A percentile compares a stretch with the other conserved stretches of the same genome.
Conservation (phyloP, 257 asterid species). For the Petunia secreta region DNA sequence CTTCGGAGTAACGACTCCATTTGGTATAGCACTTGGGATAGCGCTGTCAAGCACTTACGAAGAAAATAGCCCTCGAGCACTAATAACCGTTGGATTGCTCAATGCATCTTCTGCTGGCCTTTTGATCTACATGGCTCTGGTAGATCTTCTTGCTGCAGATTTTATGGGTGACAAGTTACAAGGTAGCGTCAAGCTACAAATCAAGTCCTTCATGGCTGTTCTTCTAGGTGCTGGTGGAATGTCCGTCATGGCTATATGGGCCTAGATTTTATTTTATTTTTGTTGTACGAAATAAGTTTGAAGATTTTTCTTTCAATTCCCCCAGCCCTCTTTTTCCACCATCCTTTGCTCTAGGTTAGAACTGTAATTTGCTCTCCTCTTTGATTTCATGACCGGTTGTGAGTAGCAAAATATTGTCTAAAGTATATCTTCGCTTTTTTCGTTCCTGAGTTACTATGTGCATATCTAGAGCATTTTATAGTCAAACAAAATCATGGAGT, state of each 20-base stretch:
- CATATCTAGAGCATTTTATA: not conserved
- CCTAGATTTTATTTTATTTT: conserved; percentile 9
- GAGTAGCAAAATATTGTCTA: not conserved
- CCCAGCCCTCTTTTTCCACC: not conserved
- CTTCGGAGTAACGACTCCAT: conserved; percentile 58
- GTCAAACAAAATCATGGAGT: not conserved
- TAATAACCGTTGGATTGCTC: conserved; percentile 57
- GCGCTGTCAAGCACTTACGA: conserved; percentile 45
- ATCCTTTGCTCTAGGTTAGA: not conserved
- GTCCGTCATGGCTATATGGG: conserved; percentile 80
- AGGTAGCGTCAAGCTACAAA: conserved; percentile 37
- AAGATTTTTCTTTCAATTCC: too few species aligned
- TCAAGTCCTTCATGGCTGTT: conserved; percentile 39
- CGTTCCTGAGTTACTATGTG: not conserved
- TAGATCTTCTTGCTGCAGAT: conserved; percentile 49
- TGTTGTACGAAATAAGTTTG: not conserved
- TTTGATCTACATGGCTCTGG: conserved; percentile 47
- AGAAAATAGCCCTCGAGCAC: conserved; percentile 57
- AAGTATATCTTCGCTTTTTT: not conserved
- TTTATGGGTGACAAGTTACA: conserved; percentile 50
- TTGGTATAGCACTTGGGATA: conserved; percentile 63
- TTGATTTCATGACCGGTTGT: not conserved
- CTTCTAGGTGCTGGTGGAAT: conserved; percentile 51
- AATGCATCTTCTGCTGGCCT: conserved; percentile 54
- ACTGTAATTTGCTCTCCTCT: not conserved